phyloP scores from a whole-genome alignment of 2,329 filamentous ascomycete genomes.

The Nemania serpens region DNA sequence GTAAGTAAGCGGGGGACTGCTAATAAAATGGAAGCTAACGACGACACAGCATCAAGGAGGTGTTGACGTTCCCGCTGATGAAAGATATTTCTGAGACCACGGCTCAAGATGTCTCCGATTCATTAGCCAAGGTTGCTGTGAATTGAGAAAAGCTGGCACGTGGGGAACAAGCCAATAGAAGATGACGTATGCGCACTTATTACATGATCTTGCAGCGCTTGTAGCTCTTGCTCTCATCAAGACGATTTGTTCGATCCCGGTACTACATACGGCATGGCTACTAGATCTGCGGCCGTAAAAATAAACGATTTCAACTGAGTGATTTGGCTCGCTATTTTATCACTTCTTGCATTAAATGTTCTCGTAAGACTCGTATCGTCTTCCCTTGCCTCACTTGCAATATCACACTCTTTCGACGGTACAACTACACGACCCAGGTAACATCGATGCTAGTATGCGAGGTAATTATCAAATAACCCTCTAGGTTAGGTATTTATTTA shows the following conservation, averaged over 20 bases:
- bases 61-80: constrained; percentile 97
- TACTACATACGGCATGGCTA: background rate
- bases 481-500: no score
- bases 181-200: background rate
- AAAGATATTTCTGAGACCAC: constrained; percentile 51
- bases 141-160: background rate
- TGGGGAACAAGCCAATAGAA: background rate
- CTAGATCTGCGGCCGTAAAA: background rate
- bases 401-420: no score
- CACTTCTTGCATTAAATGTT: background rate
- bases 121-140: constrained; percentile 11
- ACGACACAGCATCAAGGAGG: constrained; percentile 76
- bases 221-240: background rate
- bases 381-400: no score
- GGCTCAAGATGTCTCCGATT: constrained; percentile 3
- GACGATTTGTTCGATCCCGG: background rate
- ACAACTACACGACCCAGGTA: no score
- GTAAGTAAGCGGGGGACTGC: background rate
- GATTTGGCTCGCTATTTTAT: background rate
- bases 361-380: no score
- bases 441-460: no score
- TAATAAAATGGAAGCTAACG: constrained; percentile 12
- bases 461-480: no score
- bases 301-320: background rate
- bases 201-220: background rate